Percentiles rank a stretch among this genome's conserved stretches.
Evolutionary conservation across 768 basidiomycete species (phyloP).

Genomic region (Stropharia rugosoannulata): DNA sequence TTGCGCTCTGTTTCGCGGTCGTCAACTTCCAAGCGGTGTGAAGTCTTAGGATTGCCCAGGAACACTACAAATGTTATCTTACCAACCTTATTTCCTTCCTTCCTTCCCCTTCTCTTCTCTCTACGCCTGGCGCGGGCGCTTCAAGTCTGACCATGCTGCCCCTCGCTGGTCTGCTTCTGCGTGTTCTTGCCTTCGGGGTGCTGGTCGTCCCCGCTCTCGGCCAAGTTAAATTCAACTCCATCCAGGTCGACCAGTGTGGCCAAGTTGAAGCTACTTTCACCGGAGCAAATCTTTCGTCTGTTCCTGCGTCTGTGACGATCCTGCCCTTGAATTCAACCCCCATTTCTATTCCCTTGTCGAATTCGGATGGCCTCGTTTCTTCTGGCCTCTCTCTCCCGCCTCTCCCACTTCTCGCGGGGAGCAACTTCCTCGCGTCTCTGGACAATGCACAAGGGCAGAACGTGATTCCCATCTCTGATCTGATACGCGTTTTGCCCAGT

Average conservation of each 20-base stretch:
- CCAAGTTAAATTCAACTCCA: conserved; percentile 36
- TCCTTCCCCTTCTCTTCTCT: conserved; percentile 24
- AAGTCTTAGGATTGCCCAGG: neutral
- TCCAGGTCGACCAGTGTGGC: conserved; percentile 52
- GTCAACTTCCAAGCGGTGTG: conserved; percentile 15
- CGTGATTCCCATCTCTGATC: conserved; percentile 44
- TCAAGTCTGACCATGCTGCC: conserved; percentile 34
- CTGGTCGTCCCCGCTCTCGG: conserved; percentile 36
- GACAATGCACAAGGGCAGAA: conserved; percentile 42
- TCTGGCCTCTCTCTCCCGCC: conserved; percentile 46
- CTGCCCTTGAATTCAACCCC: conserved; percentile 55
- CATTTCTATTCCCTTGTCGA: conserved; percentile 44
- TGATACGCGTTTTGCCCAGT: conserved; percentile 39
- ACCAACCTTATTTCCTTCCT: conserved; percentile 11
- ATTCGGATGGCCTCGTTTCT: conserved; percentile 27
- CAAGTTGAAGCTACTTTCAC: conserved; percentile 44
- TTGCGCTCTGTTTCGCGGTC: conserved; percentile 8
- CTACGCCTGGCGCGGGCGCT: conserved; percentile 26
- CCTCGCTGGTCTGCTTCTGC: conserved; percentile 24
- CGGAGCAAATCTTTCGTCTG: conserved; percentile 33
- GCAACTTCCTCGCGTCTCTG: conserved; percentile 54
- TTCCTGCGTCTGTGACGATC: conserved; percentile 48
- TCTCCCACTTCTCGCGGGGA: conserved; percentile 49
- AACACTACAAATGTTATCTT: neutral
- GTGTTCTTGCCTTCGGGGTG: conserved; percentile 33